Base-by-base conservation (phyloP, 805 yeast genomes). In the Wickerhamomyces silvicola region DNA sequence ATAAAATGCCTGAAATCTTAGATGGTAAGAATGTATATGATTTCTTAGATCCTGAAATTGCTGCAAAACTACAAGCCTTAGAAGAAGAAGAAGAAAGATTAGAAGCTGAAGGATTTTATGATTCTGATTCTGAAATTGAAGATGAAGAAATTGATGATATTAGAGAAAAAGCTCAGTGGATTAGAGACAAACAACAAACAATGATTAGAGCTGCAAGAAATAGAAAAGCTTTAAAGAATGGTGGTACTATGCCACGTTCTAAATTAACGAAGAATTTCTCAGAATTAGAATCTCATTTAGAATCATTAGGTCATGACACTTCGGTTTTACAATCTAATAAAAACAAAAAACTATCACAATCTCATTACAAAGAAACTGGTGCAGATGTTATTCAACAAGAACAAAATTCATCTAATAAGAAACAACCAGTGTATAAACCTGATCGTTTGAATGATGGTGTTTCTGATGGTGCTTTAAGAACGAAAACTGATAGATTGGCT, bases 1-100 rank as follows among this genome's bases (percentile, higher is more conserved):
- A 92, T 61, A 72, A 81, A 41, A 86, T 92, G 86, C 99, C 99
- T 18, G 99, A 92, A 68, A 72, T 92, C 33, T 67, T 92, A 57
- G 87, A 92, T 54, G 99, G 99, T 64, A 82, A 78, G 67, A 92
- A 92, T 57, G 96, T 92, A 37, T 90, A 87, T 64, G 99, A 92
- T 63, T 92, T 83, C 80, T 72, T 92, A 59, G 99, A 92, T 54
- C 86, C 95, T 26, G 98, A 92, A 48, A 92, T 92, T 55, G 82
- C 87, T 30, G 81, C 85, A 45, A 92, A 92, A 65, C 72, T 92
- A 56, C 86, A 86, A 62, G 95, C 95, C 12, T 69, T 92, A 43
- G 99, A 92, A 65, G 96, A 83, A 42, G 99, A 92, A 64, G 99
- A 92, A 66, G 97, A 90, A 61, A 74, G 79, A 57, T 75, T 92